Percentiles rank a stretch among this genome's conserved stretches.
These are phyloP conservation scores for Alternaria sp. DNA, from an alignment of 2,329 filamentous ascomycete genomes.

Conservation along the genomic window DNA sequence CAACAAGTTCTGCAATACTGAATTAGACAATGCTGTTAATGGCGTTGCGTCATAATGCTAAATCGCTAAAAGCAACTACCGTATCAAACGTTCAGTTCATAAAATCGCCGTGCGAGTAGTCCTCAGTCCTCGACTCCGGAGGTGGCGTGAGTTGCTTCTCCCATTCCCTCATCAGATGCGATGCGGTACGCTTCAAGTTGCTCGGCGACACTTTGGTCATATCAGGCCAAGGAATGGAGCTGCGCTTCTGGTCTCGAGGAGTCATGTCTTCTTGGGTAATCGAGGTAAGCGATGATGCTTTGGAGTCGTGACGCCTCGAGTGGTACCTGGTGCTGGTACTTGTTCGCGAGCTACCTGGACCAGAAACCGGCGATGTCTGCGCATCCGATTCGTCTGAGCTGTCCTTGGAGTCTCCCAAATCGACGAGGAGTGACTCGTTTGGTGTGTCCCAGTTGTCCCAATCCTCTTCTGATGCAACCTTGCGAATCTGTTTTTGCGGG, in stretches of 20 bases:
- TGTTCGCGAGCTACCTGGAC: conserved; percentile 60
- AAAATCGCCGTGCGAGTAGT: conserved; percentile 48
- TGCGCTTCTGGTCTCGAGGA: conserved; percentile 44
- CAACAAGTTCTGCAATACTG: conserved; percentile 21
- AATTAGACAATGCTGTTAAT: conserved; percentile 41
- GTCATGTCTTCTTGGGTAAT: conserved; percentile 28
- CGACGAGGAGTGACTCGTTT: conserved; percentile 36
- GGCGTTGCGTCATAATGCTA: conserved; percentile 43
- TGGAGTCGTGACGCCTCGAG: conserved; percentile 50
- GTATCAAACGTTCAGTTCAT: conserved; percentile 25
- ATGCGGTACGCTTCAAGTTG: conserved; percentile 83
- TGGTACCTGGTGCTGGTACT: conserved; percentile 64
- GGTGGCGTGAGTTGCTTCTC: conserved; percentile 76
- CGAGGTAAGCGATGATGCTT: conserved; percentile 47
- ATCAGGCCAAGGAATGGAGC: conserved; percentile 69
- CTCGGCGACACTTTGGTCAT: conserved; percentile 77
- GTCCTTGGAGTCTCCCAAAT: conserved; percentile 48
- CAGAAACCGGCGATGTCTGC: conserved; percentile 54
- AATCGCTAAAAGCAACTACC: conserved; percentile 14
- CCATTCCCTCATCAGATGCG: conserved; percentile 88
- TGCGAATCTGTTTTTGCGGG: conserved; percentile 48
- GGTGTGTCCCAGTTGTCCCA: conserved; percentile 68
- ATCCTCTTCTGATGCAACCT: conserved; percentile 58
- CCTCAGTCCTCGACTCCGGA: conserved; percentile 43
- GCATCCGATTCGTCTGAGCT: conserved; percentile 62